phyloP scores from a whole-genome alignment of 1,284 basidiomycete genomes.

The Ceratobasidium sp. region DNA sequence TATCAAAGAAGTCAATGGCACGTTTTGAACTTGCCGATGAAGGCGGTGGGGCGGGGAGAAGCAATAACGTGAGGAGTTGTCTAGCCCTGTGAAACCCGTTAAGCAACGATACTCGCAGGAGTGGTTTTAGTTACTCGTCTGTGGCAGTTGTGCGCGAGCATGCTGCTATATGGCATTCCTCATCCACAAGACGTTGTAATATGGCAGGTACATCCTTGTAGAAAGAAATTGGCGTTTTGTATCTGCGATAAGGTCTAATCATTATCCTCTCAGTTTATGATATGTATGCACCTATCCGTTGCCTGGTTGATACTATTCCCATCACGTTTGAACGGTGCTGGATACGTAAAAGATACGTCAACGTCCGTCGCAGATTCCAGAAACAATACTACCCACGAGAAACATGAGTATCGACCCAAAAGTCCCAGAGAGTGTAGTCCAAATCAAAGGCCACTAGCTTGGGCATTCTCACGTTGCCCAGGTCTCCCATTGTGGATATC shows the following conservation, averaged over 20 bases:
- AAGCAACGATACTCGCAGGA: background rate
- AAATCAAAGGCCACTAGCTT: conserved; percentile 85
- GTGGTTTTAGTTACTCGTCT: conserved; percentile 68
- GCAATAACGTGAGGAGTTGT: conserved; percentile 74
- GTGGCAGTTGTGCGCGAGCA: conserved; percentile 81
- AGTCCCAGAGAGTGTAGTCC: conserved; percentile 87
- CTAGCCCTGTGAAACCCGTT: conserved; percentile 68
- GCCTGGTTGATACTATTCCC: conserved; percentile 70
- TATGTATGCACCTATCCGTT: conserved; percentile 65
- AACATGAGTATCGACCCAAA: conserved; percentile 85
- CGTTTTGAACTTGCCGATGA: conserved; percentile 60
- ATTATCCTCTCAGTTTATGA: conserved; percentile 37
- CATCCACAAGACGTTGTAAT: conserved; percentile 68
- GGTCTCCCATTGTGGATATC: background rate
- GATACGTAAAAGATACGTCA: conserved; percentile 51
- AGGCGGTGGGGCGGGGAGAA: conserved; percentile 69
- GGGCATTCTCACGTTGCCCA: conserved; percentile 61
- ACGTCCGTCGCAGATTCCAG: conserved; percentile 47
- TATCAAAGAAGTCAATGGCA: conserved; percentile 80
- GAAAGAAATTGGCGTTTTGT: conserved; percentile 71
- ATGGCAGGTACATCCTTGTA: conserved; percentile 84
- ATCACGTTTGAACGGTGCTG: conserved; percentile 73
- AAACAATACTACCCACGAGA: conserved; percentile 58
- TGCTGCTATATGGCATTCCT: conserved; percentile 74
- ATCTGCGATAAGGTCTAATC: conserved; percentile 56